Base-by-base conservation (phyloP, 768 basidiomycete species). In the Pleurotus pulmonarius region DNA sequence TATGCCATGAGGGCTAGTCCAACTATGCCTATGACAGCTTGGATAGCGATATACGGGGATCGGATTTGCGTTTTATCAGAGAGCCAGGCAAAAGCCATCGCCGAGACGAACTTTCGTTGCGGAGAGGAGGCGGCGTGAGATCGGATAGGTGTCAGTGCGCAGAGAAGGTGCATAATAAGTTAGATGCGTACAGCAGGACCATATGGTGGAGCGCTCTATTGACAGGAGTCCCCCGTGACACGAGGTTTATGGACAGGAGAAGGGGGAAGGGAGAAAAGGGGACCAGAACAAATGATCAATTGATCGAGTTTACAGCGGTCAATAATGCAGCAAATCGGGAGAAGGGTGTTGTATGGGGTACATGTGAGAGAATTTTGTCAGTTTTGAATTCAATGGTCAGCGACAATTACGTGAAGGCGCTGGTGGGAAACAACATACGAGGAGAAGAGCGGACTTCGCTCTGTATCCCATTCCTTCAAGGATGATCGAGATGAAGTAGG, bases 401-500 rank as follows among this genome's bases (percentile, higher is more conserved):
- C 29, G 29, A 34, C 29, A 3, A 34, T 34, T 34, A 34, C 29
- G 29, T 34, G 29, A 34, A 34, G 29, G 11, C 29, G 29, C 8
- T 37, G 9, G 9, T 26, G 20, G 16, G 22, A 38, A 26, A 57
- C 25, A 24, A 56, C 73, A 56, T 58, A 78, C 77, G 18, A 78
- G 68, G 58, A 81, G 73, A n/a, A 80, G 63, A n/a, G 74, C 58
- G 18, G 63, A 59, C 3, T 69, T 66, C 39, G 55, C 58, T 16
- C 67, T 64, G 73, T 73, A 80, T 5, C 80, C 78, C 72, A 81
- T 73, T 26, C 73, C 73, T 45, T 65, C 70, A 34, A 81, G 65
- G 56, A 81, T 79, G 43, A 77, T 73, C 3, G 78, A 72, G 51
- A 77, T 69, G 63, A 80, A 81, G 64, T 76, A 79, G 18, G 74